Base-by-base conservation (phyloP, 1,139 yeast genomes). In the Sugiyamaella castrensis region DNA sequence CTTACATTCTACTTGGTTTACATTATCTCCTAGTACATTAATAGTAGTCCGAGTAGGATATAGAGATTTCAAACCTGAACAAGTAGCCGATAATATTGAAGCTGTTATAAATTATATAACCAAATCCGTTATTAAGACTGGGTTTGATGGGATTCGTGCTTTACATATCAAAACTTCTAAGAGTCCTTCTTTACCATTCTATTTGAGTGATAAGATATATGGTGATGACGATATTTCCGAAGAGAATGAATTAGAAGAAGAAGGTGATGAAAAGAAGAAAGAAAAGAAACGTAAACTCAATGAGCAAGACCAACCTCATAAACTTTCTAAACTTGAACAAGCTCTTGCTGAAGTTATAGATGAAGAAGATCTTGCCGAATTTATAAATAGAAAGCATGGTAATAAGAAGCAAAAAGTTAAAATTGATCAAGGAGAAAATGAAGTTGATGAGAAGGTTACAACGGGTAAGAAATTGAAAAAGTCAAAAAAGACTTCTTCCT, bases 131-230 rank as follows among this genome's bases (percentile, higher is more conserved):
- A 54, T 71, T 19, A 60, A 65, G 28, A 66, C 54, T 27, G 65
- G 68, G 27, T 64, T 78, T 60, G 71, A 70, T 35, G 72, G 73
- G 40, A 65, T 84, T 51, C 81, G 87, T 67, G 73, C 82, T 34
- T 71, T 87, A 40, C 80, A 81, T 68, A 67, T 91, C 57, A 88
- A 88, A 71, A 76, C 92, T 11, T 71, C 75, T 48, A 67, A 70
- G 40, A 87, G 96, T 24, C 96, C 97, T 27, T 79, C 92, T 16
- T 73, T 92, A 62, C 98, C 98, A 37, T 73, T 92, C 53, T 92
- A 75, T 70, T 79, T 83, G 62, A 73, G 84, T 42, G 84, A 84
- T 34, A 75, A 74, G 52, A 74, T 87, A 43, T 81, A 78, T 65
- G 70, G 68, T n/a, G 76, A 70, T 30, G 78, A 67, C 43, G 69